These are phyloP conservation scores for Arxiozyma telluris DNA, from an alignment of 1,139 yeast species.

Conservation along the genomic window DNA sequence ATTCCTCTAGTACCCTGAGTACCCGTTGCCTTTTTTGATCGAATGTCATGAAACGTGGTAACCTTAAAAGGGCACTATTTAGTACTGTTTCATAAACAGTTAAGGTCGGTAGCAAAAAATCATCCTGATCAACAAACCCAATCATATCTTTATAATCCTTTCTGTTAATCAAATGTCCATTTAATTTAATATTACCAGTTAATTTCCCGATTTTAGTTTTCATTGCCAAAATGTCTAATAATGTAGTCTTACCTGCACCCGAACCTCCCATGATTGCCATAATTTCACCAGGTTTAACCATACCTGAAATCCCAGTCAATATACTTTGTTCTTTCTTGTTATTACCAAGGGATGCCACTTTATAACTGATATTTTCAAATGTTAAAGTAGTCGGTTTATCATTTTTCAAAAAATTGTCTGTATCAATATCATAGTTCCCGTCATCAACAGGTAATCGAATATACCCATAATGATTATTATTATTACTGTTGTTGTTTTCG, in stretches of 20 bases:
- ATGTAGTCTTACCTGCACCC: constrained; percentile 95
- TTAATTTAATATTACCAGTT: constrained; percentile 59
- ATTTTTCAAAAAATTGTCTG: constrained; percentile 44
- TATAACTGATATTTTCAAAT: constrained; percentile 63
- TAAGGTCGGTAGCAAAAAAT: constrained; percentile 77
- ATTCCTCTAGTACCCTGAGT: constrained; percentile 72
- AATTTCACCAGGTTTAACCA: constrained; percentile 79
- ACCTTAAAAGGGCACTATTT: constrained; percentile 78
- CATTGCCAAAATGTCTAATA: constrained; percentile 81
- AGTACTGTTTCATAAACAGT: constrained; percentile 90
- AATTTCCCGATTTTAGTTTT: constrained; percentile 71
- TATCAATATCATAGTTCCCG: constrained; percentile 29
- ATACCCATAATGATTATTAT: background rate
- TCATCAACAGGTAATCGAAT: constrained; percentile 3
- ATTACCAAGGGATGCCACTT: constrained; percentile 31
- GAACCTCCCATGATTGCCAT: constrained; percentile 97
- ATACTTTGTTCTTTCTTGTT: constrained; percentile 41
- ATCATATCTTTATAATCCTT: constrained; percentile 55
- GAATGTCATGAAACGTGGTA: constrained; percentile 71
- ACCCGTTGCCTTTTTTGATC: constrained; percentile 72
- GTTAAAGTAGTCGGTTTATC: constrained; percentile 63
- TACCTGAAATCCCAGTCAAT: constrained; percentile 58
- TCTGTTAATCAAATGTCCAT: constrained; percentile 45
- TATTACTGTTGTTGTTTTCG: constrained; percentile 1
- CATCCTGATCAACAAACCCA: constrained; percentile 98